Percentiles rank a stretch among this genome's conserved stretches.
Evolutionary conservation across 176 grass and related monocot genomes (phyloP).

Genomic region (Carex littledalei): DNA sequence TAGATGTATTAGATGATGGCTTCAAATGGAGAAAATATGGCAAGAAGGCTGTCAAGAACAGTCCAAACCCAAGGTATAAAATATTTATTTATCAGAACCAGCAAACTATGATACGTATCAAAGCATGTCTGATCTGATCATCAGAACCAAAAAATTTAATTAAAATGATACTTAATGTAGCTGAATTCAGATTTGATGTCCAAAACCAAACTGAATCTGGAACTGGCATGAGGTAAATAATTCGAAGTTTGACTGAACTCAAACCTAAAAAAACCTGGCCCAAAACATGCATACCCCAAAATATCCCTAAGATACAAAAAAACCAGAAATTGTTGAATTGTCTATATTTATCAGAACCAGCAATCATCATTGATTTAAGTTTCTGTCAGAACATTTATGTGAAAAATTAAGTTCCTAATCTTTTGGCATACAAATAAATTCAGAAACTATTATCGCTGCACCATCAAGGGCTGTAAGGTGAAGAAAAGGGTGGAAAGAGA

Average conservation of each 20-base stretch:
- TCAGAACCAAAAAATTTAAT: neutral
- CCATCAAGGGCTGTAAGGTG: conserved; percentile 56
- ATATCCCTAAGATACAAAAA: neutral
- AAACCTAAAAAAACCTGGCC: neutral
- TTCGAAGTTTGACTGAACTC: neutral
- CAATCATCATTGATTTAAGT: neutral
- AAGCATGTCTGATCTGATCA: neutral
- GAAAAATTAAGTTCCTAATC: neutral
- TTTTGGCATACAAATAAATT: neutral
- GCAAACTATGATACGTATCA: neutral
- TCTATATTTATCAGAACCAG: too few relatives aligned
- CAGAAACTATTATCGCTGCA: conserved; percentile 91
- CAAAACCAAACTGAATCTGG: neutral
- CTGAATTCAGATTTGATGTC: neutral
- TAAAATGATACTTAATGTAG: neutral
- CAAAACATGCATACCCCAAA: neutral
- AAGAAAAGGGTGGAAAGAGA: conserved; percentile 94
- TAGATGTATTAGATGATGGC: conserved; percentile 84
- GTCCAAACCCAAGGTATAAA: conserved; percentile 74
- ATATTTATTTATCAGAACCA: neutral
- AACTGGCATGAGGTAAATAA: neutral
- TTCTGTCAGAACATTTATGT: neutral
- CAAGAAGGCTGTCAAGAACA: conserved; percentile 92
- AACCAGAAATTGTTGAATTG: neutral
- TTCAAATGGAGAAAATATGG: conserved; percentile 99